Percentiles rank a stretch among this genome's conserved stretches.
Evolutionary conservation across 1,139 yeast species (phyloP).

Genomic region (Protomyces inouyei): DNA sequence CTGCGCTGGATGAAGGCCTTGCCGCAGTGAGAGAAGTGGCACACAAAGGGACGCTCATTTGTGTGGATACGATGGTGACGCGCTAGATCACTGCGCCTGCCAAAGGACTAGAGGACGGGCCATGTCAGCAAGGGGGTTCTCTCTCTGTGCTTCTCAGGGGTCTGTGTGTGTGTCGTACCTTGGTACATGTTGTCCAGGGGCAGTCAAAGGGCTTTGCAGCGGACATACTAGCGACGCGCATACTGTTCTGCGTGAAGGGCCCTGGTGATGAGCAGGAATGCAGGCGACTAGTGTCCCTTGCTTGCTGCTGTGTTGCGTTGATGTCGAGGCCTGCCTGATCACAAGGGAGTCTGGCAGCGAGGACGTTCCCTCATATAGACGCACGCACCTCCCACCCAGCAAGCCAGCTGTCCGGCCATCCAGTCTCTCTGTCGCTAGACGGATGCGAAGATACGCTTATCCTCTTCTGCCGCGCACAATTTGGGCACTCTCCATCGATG

Average conservation of each 20-base stretch:
- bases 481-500: too few relatives aligned
- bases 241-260: neutral
- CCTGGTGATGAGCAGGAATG: neutral
- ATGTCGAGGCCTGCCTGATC: too few relatives aligned
- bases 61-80: conserved; percentile 53
- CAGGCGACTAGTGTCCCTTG: neutral
- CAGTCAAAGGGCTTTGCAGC: neutral
- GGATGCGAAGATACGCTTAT: too few relatives aligned
- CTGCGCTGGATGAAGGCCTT: conserved; percentile 64
- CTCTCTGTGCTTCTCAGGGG: neutral
- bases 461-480: too few relatives aligned
- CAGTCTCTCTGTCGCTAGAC: too few relatives aligned
- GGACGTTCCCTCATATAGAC: too few relatives aligned
- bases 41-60: conserved; percentile 63
- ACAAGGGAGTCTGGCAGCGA: too few relatives aligned
- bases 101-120: conserved; percentile 29
- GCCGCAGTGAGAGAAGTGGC: conserved; percentile 65
- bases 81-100: conserved; percentile 32
- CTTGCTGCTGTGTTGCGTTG: too few relatives aligned
- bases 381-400: too few relatives aligned
- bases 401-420: too few relatives aligned
- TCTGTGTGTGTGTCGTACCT: neutral
- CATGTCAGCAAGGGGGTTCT: neutral
- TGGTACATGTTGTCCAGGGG: neutral
- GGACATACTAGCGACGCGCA: neutral